Percentiles rank a stretch among this genome's conserved stretches.
Evolutionary conservation across 1,284 basidiomycete species (phyloP).

Genomic region (Leccinum griseonigrum): DNA sequence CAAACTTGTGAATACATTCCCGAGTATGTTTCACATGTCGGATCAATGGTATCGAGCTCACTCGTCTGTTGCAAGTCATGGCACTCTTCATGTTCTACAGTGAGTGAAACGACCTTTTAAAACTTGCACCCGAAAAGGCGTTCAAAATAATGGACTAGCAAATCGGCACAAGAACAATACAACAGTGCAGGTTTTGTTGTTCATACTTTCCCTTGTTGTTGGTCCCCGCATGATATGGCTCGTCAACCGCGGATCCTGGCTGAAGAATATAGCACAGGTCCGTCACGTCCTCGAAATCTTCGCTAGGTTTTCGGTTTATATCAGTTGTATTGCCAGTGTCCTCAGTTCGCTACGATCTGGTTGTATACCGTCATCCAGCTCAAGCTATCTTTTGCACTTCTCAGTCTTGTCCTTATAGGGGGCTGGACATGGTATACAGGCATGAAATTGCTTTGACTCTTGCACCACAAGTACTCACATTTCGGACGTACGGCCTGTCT

Average conservation of each 20-base stretch:
- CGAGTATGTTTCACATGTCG: slow-evolving; percentile 50
- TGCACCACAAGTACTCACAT: not conserved
- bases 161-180: slow-evolving; percentile 58
- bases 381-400: slow-evolving; percentile 56
- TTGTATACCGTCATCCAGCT: slow-evolving; percentile 69
- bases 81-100: slow-evolving; percentile 77
- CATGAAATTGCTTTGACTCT: slow-evolving; percentile 41
- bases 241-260: slow-evolving; percentile 65
- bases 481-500: not conserved
- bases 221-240: slow-evolving; percentile 68
- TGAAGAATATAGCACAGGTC: slow-evolving; percentile 71
- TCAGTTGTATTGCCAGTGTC: slow-evolving; percentile 45
- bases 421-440: slow-evolving; percentile 60
- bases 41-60: slow-evolving; percentile 5
- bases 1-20: slow-evolving; percentile 59
- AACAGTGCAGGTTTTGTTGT: slow-evolving; percentile 53
- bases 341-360: slow-evolving; percentile 74
- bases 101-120: slow-evolving; percentile 34
- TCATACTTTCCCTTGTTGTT: slow-evolving; percentile 52
- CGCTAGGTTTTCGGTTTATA: slow-evolving; percentile 3
- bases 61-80: slow-evolving; percentile 46
- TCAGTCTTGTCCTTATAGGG: slow-evolving; percentile 52
- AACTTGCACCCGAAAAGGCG: not conserved
- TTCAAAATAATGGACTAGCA: slow-evolving; percentile 39
- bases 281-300: slow-evolving; percentile 10